Evolutionary conservation across 805 yeast genomes (phyloP).

Genomic region (Naumovozyma dairenensis): DNA sequence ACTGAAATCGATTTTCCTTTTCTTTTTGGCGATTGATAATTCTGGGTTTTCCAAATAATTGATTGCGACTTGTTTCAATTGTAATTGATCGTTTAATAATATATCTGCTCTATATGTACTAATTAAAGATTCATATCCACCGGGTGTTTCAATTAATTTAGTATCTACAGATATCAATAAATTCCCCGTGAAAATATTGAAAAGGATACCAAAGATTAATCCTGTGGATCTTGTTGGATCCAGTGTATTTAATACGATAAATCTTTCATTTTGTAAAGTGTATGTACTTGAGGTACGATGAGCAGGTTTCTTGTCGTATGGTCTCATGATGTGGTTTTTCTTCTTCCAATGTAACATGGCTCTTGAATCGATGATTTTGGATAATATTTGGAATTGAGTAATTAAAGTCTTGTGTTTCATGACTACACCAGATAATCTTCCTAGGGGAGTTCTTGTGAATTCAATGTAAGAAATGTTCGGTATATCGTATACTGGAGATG

Average conservation of each 20-base stretch:
- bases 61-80: slow-evolving; percentile 80
- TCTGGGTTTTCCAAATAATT: slow-evolving; percentile 88
- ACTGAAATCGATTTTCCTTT: slow-evolving; percentile 65
- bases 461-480: slow-evolving; percentile 91
- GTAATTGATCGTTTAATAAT: slow-evolving; percentile 75
- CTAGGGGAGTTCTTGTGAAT: slow-evolving; percentile 80
- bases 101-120: slow-evolving; percentile 63
- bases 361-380: slow-evolving; percentile 56
- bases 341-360: slow-evolving; percentile 36
- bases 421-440: slow-evolving; percentile 88
- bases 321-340: slow-evolving; percentile 37
- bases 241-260: slow-evolving; percentile 51
- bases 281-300: slow-evolving; percentile 5
- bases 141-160: slow-evolving; percentile 64
- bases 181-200: slow-evolving; percentile 80
- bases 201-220: slow-evolving; percentile 66
- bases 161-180: slow-evolving; percentile 72
- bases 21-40: slow-evolving; percentile 69
- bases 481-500: slow-evolving; percentile 54
- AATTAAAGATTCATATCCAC: slow-evolving; percentile 74
- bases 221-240: slow-evolving; percentile 80
- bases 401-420: slow-evolving; percentile 79
- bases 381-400: slow-evolving; percentile 76
- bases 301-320: slow-evolving; percentile 28
- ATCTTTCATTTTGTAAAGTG: slow-evolving; percentile 26